Evolutionary conservation across 176 grass and related monocot species (phyloP), one percentile per base, ranked within the genome.

Genomic region (Ensete glaucum): DNA sequence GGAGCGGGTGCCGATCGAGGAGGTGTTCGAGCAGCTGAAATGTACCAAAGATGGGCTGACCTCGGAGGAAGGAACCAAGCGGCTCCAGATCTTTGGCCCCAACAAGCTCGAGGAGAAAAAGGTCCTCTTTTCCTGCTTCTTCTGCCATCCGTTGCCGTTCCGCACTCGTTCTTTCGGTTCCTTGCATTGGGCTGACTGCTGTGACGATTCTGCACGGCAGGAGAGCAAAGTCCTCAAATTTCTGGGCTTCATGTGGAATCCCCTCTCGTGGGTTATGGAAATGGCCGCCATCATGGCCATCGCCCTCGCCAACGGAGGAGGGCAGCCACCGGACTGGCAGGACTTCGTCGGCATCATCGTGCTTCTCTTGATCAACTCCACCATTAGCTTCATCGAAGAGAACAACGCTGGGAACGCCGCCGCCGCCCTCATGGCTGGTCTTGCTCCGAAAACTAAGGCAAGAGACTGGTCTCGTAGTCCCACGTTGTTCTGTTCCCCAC

Each of bases 31-130:
- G 76, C 76, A 76, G 19, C 81, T 99, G 5, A 82, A 86, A 77
- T 94, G 95, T 77, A 79, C 58, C 82, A 70, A 0, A 55, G 21
- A 77, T 27, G 95, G 95, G 25, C 86, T 99, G 53, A 75, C 82
- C 20, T 13, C 60, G 7, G 81, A 80, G 49, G 86, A 94, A 75
- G 90, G 78, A 1, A 0, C 79, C 73, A 83, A 10, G 1, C 95
- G 91, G 72, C 69, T 85, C 73, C 53, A 79, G 54, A 64, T 91
- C 75, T 99, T 99, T 67, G 95, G 90, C 2, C 84, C 82, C 84
- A 99, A 99, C 86, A 99, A 91, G 63, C 91, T 99, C 76, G 91
- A 99, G 64, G 95, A 99, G 76, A 99, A 99, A 66, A 81, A 99
- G 86, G 95, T 92, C n/a, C 7, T 19, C 53, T 56, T 10, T 78